Conservation (phyloP, 345 rosid genomes). For the Linum usitatissimum region DNA sequence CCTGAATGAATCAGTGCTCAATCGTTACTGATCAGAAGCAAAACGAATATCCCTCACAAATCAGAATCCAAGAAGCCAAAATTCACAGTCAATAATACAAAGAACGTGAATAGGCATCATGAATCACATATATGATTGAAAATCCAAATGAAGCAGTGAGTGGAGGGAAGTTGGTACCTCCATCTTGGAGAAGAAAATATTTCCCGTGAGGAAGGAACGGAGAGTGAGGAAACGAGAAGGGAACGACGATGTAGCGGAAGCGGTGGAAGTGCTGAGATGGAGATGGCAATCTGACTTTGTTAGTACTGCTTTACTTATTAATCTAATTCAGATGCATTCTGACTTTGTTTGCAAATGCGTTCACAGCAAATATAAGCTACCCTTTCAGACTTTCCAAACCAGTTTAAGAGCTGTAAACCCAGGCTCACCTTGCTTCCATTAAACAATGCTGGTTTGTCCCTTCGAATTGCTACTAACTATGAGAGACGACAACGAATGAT, state of each 20-base stretch:
- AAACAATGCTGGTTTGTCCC: no score
- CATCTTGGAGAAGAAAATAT: slow-evolving; percentile 38
- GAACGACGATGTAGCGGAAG: not conserved
- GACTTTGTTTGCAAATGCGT: no score
- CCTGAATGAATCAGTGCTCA: not conserved
- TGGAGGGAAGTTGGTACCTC: slow-evolving; percentile 35
- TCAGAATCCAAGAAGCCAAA: not conserved
- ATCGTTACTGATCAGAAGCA: not conserved
- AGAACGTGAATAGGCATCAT: not conserved
- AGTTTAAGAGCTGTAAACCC: no score
- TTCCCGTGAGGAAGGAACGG: slow-evolving; percentile 31
- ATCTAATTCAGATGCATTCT: no score
- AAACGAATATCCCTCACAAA: not conserved
- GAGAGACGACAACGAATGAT: no score
- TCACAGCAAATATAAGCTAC: no score
- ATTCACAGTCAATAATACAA: not conserved
- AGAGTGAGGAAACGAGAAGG: slow-evolving; percentile 13
- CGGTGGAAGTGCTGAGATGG: not conserved
- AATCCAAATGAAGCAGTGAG: not conserved
- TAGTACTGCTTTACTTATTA: no score
- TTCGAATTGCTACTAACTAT: no score
- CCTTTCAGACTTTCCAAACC: no score
- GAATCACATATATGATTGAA: not conserved
- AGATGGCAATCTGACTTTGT: no score
- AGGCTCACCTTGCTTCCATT: no score